Evolutionary conservation across 345 rosid species (phyloP).

Genomic region (Ailanthus altissimus): DNA sequence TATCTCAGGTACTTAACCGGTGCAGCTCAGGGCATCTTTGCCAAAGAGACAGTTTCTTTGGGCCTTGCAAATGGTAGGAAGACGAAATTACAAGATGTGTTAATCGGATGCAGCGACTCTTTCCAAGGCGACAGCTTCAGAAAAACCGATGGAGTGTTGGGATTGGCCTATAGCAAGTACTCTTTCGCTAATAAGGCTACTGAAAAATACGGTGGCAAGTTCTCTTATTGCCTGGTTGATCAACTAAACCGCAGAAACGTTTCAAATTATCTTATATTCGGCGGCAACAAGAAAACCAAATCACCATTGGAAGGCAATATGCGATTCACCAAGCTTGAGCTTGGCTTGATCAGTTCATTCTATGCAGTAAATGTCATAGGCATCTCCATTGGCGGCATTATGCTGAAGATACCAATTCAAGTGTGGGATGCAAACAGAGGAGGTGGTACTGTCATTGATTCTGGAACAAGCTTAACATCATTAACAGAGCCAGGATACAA

Average conservation of each 20-base stretch:
- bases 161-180: conserved; percentile 45
- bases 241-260: conserved; percentile 50
- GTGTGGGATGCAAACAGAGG: conserved; percentile 46
- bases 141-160: conserved; percentile 57
- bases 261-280: conserved; percentile 54
- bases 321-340: conserved; percentile 43
- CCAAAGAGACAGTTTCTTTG: conserved; percentile 49
- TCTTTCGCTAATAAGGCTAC: conserved; percentile 48
- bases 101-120: conserved; percentile 55
- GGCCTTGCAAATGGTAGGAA: conserved; percentile 34
- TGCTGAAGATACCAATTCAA: conserved; percentile 45
- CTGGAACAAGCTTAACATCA: conserved; percentile 53
- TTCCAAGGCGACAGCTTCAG: conserved; percentile 34
- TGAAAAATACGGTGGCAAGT: conserved; percentile 36
- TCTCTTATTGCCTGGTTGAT: conserved; percentile 68
- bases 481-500: conserved; percentile 43
- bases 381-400: conserved; percentile 40
- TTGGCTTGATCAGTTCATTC: conserved; percentile 39
- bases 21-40: conserved; percentile 53
- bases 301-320: conserved; percentile 13
- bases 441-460: conserved; percentile 57
- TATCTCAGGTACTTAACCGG: conserved; percentile 46
- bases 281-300: conserved; percentile 16
- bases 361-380: conserved; percentile 50
- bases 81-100: conserved; percentile 29